Percentiles rank a stretch among this genome's conserved stretches.
These are phyloP conservation scores for Exophiala sideris DNA, from an alignment of 2,329 filamentous ascomycete species.

Conservation along the genomic window DNA sequence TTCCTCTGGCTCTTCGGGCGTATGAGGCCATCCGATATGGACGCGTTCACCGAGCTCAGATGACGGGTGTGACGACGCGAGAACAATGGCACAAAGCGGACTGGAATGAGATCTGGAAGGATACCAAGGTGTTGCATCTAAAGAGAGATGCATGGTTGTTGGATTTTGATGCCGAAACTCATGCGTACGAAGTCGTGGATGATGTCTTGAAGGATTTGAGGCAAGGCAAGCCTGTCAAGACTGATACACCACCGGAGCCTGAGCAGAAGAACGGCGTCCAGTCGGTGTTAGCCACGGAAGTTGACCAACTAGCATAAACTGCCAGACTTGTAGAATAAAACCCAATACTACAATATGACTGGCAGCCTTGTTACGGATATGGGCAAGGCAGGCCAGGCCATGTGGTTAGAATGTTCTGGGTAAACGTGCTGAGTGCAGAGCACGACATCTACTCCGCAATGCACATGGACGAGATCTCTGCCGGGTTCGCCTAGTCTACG, in stretches of 20 bases:
- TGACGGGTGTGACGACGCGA: slow-evolving; percentile 28
- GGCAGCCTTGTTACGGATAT: no score
- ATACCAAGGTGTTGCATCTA: slow-evolving; percentile 27
- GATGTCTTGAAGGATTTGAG: slow-evolving; percentile 23
- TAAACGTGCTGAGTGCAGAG: no score
- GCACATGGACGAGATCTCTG: no score
- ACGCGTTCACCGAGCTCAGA: slow-evolving; percentile 27
- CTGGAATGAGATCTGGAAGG: slow-evolving; percentile 42
- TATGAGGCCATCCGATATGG: slow-evolving; percentile 28
- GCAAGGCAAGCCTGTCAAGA: slow-evolving; percentile 8
- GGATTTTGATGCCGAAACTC: slow-evolving; percentile 28
- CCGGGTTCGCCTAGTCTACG: no score
- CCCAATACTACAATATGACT: no score
- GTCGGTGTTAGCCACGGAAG: slow-evolving; percentile 5
- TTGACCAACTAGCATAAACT: slow-evolving; percentile 18
- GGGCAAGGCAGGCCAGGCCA: no score
- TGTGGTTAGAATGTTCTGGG: no score
- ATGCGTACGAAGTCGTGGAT: slow-evolving; percentile 29
- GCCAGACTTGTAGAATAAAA: neutral
- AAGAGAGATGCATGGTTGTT: slow-evolving; percentile 28
- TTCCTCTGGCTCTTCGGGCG: slow-evolving; percentile 29
- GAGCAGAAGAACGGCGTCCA: slow-evolving; percentile 8
- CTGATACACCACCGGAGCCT: slow-evolving; percentile 8
- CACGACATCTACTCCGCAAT: no score
- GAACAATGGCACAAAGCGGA: slow-evolving; percentile 31